Percentiles rank a stretch among this genome's conserved stretches.
These are phyloP conservation scores for Echium plantagineum DNA, from an alignment of 257 asterid genomes.

Conservation along the genomic window DNA sequence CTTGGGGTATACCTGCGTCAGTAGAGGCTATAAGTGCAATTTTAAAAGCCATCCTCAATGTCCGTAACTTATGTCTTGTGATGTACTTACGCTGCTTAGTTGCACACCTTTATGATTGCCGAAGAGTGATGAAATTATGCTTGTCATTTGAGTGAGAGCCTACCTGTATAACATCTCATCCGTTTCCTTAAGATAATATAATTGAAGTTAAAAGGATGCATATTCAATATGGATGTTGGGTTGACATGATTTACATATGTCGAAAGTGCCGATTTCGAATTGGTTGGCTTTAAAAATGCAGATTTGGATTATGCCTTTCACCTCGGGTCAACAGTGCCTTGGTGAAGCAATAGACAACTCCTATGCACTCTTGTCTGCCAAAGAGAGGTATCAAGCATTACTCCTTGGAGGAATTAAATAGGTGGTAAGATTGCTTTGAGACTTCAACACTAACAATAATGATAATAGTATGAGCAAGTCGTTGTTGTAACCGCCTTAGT, in stretches of 20 bases:
- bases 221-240: conserved; percentile 59
- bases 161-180: conserved; percentile 26
- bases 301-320: conserved; percentile 87
- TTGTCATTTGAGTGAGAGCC: conserved; percentile 25
- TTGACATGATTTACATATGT: conserved; percentile 85
- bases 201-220: conserved; percentile 63
- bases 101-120: conserved; percentile 21
- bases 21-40: neutral
- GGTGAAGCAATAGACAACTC: conserved; percentile 93
- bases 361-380: conserved; percentile 72
- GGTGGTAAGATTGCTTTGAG: conserved; percentile 99
- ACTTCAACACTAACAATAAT: conserved; percentile 68
- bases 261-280: conserved; percentile 93
- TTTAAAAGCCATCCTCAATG: neutral
- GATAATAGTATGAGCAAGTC: conserved; percentile 50
- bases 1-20: conserved; percentile 7
- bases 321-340: conserved; percentile 90
- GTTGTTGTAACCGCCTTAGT: conserved; percentile 21
- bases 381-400: conserved; percentile 96
- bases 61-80: neutral
- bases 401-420: conserved; percentile 86
- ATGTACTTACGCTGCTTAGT: conserved; percentile 15
- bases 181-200: conserved; percentile 34
- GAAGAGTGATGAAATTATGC: conserved; percentile 21
- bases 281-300: conserved; percentile 99